Evolutionary conservation across 1,139 yeast genomes (phyloP).

Genomic region (Zygosaccharomyces sapae): DNA sequence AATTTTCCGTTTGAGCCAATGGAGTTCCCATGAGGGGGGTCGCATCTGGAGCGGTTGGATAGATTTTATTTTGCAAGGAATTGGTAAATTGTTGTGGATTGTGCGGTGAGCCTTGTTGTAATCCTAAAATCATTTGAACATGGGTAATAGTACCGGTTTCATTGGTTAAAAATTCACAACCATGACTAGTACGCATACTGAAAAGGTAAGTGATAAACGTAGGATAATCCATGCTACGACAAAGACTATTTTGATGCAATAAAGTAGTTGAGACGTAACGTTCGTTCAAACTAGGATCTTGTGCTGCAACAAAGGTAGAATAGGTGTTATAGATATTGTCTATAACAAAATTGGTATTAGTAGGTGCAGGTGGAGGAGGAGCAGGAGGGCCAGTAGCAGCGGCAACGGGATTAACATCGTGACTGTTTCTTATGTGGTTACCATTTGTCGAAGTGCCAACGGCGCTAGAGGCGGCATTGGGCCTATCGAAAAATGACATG

Average conservation of each 20-base stretch:
- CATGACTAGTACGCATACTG: constrained; percentile 22
- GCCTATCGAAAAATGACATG: constrained; percentile 8
- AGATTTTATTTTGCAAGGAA: constrained; percentile 2
- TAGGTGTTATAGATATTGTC: constrained; percentile 19
- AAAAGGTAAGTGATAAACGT: constrained; percentile 23
- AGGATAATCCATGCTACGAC: constrained; percentile 21
- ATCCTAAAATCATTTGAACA: constrained; percentile 18
- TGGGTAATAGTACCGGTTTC: constrained; percentile 28
- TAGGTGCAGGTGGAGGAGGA: neutral
- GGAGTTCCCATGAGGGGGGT: constrained; percentile 3
- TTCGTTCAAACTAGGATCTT: constrained; percentile 9
- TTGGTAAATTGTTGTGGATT: neutral
- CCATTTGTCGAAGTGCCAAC: neutral
- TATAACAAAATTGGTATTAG: constrained; percentile 3
- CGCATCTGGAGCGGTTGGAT: constrained; percentile 4
- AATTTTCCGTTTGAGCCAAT: neutral
- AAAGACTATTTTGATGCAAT: constrained; percentile 23
- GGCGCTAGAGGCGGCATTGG: constrained; percentile 2
- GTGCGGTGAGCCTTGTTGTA: constrained; percentile 1
- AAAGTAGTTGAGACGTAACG: constrained; percentile 24
- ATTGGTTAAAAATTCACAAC: constrained; percentile 25
- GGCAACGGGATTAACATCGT: constrained; percentile 3
- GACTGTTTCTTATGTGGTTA: neutral
- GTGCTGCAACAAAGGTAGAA: constrained; percentile 9
- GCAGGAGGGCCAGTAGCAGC: neutral